Evolutionary conservation across 1,284 basidiomycete genomes (phyloP), one percentile per base, ranked within the genome.

Genomic region (Coniferiporia weirii): DNA sequence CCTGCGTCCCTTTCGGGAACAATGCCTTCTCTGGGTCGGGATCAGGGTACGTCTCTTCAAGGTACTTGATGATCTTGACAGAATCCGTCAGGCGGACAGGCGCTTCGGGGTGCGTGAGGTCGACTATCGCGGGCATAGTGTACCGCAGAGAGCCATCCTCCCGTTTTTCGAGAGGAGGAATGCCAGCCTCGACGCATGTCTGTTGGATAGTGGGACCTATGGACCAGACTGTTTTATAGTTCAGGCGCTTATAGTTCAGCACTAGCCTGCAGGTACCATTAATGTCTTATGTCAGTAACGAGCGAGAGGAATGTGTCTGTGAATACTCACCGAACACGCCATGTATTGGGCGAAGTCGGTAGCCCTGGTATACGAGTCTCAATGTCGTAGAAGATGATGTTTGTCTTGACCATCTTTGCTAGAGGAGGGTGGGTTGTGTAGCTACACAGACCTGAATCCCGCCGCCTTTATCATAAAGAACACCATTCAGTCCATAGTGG

Each of bases 61-160:
- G 50, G 27, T 57, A 57, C 22, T 57, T 38, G 22, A 57, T 46
- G 13, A 57, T 57, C 22, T n/a, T 44, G 13, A 22, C 36, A 7
- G 56, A 57, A 36, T 57, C 56, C 13, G 40, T 35, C n/a, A 57
- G 35, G 17, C 50, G 38, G 20, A 57, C 38, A 38, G 56, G 56
- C 13, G 48, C 49, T 4, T 52, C 56, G 13, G 56, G 38, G 9
- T 44, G 34, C 20, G 38, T 57, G 15, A 32, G 20, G 50, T 57
- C 56, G 19, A 57, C 50, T 34, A 36, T 36, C 13, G 44, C 22
- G 17, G 36, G 40, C 19, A 20, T 9, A 10, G 49, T 51, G 49
- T 51, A 51, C 6, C 35, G 49, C 1, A 20, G 49, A 10, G 22
- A 13, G 35, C 49, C 49, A 19, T 51, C 47, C 10, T 12, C 49